Evolutionary conservation across 2,329 filamentous ascomycete genomes (phyloP), one percentile per base, ranked within the genome.

Genomic region (Botryosphaeria dothidea): DNA sequence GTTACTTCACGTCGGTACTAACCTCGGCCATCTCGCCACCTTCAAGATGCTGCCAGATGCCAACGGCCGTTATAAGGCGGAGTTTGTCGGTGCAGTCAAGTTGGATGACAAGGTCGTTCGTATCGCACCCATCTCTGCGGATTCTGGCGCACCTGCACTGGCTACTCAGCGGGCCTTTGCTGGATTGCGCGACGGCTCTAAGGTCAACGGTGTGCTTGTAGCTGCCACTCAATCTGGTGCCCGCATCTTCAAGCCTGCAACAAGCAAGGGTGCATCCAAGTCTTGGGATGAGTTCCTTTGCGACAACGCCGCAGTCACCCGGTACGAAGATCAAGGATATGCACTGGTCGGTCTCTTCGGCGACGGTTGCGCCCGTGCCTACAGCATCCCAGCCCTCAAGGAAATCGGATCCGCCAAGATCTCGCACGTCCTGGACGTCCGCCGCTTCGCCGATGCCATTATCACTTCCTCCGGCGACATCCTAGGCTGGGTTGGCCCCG

Each of bases 1-100:
- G 65, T 88, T 90, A 66, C 91, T 95, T 69, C 96, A 98, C 70
- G 91, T 96, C 1, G 95, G 95, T 21, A 98, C 95, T 0, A 93
- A 90, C 69, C 78, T 88, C 31, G 95, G 95, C 45, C 92, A 92
- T 71, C 81, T 98, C 19, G 88, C 89, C 6, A 98, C 94, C 0
- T 94, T 98, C 80, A 97, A 97, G 79, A 83, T 99, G 23, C 80
- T 98, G 2, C 95, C 95, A 0, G 85, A 89, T 15, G 72, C 80
- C 9, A 86, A 85, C 62, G 86, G 89, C 4, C 84, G 88, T 11
- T 98, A 96, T 76, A 84, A 86, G 11, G 92, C 87, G 13, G 85
- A 90, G 64, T 85, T 90, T 57, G 89, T 89, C 51, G 95, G 94
- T 0, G 82, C 88, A 2, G 83, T 86, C 4, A 78, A 84, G 1